These are phyloP conservation scores for Auricularia auricula-judae DNA, from an alignment of 768 basidiomycete genomes.

Conservation along the genomic window DNA sequence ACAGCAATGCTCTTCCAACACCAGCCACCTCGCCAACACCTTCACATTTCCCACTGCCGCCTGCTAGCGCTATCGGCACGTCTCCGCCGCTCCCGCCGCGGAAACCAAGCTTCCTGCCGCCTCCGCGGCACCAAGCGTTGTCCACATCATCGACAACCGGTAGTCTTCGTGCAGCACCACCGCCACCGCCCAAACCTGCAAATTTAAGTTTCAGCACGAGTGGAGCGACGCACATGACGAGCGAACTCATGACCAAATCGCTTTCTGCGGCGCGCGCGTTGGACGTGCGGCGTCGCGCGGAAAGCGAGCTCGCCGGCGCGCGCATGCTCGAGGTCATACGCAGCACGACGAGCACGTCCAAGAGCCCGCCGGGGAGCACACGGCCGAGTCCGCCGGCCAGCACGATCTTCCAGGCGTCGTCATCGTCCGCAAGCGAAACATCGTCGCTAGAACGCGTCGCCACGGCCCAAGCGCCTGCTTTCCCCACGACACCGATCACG, in stretches of 20 bases:
- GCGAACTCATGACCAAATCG: neutral
- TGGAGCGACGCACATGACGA: neutral
- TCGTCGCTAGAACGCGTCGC: neutral
- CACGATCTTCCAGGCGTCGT: neutral
- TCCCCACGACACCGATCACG: neutral
- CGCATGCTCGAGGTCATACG: neutral
- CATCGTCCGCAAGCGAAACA: neutral
- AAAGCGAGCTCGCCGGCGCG: neutral
- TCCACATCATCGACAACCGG: neutral
- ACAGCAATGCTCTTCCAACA: neutral
- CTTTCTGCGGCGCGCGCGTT: neutral
- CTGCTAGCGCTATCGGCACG: neutral
- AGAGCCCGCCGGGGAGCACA: neutral
- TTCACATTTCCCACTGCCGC: neutral
- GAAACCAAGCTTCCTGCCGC: neutral
- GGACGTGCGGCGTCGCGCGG: neutral
- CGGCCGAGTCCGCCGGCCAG: neutral
- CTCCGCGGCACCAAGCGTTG: neutral
- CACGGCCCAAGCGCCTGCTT: neutral
- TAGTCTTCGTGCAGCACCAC: conserved; percentile 33
- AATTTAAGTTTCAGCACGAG: neutral
- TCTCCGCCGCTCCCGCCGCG: neutral
- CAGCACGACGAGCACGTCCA: neutral
- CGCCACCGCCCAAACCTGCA: conserved; percentile 40
- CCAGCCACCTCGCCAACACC: neutral